Evolutionary conservation across 1,284 basidiomycete species (phyloP).

Genomic region (Peniophora sp.): DNA sequence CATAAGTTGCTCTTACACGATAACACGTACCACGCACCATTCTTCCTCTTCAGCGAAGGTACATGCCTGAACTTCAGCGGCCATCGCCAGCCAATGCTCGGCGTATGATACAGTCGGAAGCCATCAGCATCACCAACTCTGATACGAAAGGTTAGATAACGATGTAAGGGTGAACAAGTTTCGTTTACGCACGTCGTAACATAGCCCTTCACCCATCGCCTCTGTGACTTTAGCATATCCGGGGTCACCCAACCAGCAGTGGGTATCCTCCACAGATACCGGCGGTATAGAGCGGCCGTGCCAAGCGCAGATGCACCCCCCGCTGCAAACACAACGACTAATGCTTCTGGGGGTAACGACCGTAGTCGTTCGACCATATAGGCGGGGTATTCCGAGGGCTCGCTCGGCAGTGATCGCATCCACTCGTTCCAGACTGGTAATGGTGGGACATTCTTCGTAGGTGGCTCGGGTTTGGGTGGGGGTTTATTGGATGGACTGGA

Average conservation of each 20-base stretch:
- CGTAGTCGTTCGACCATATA: no score
- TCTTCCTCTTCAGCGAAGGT: conserved; percentile 36
- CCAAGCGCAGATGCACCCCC: no score
- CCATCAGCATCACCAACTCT: conserved; percentile 83
- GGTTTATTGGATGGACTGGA: no score
- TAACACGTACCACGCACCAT: conserved; percentile 44
- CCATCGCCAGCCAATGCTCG: conserved; percentile 63
- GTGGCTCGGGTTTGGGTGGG: no score
- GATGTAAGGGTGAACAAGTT: background rate
- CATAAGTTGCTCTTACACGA: no score
- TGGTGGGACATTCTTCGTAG: no score
- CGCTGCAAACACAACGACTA: no score
- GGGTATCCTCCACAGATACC: conserved; percentile 52
- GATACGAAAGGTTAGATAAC: background rate
- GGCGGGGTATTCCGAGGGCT: no score
- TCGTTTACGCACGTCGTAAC: conserved; percentile 64
- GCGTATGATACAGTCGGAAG: conserved; percentile 80
- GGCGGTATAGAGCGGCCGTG: conserved; percentile 25
- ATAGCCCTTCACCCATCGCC: conserved; percentile 61
- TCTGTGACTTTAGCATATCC: conserved; percentile 37
- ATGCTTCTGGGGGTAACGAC: no score
- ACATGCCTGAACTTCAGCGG: conserved; percentile 63
- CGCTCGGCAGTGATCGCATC: no score
- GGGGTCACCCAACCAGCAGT: conserved; percentile 62
- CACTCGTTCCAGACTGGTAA: no score